These are phyloP conservation scores for Trypanosoma grayi DNA, from an alignment of 208 protist genomes.

Conservation along the genomic window DNA sequence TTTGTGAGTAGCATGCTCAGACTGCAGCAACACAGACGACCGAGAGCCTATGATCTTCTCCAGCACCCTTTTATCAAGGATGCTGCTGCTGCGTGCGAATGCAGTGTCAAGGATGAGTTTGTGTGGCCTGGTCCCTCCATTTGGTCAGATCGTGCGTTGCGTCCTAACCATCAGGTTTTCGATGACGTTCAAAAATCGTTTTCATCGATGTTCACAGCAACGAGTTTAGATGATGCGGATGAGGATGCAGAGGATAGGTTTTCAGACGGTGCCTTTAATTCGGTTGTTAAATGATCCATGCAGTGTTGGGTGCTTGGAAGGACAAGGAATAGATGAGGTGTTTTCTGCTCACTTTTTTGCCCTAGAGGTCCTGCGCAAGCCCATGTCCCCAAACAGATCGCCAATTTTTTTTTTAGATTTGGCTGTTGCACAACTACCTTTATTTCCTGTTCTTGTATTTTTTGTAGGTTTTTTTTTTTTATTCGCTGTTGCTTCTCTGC, in stretches of 20 bases:
- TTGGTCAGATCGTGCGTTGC: not conserved
- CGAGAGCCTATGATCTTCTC: constrained; percentile 57
- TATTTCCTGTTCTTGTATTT: constrained; percentile 17
- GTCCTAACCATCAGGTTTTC: not conserved
- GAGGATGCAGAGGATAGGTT: not conserved
- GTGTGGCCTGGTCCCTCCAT: not conserved
- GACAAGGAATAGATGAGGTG: not conserved
- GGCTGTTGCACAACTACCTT: not conserved
- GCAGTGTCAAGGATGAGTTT: not conserved
- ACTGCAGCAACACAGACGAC: constrained; percentile 41
- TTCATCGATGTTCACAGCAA: constrained; percentile 1
- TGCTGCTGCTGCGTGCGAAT: constrained; percentile 4
- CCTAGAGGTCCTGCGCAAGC: too few relatives aligned
- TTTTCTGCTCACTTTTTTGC: constrained; percentile 4
- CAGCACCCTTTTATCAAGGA: constrained; percentile 38
- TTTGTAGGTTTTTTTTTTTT: constrained; percentile 23
- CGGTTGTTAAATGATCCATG: not conserved
- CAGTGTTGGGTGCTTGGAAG: not conserved
- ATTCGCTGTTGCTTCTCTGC: constrained; percentile 19
- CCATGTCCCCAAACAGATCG: not conserved
- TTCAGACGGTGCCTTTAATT: constrained; percentile 3
- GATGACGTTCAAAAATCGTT: not conserved
- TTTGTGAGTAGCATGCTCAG: constrained; percentile 75
- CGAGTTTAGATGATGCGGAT: not conserved
- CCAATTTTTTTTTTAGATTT: not conserved